Conservation (phyloP, 176 grass and related monocot species). For the Musa troglodytarum region DNA sequence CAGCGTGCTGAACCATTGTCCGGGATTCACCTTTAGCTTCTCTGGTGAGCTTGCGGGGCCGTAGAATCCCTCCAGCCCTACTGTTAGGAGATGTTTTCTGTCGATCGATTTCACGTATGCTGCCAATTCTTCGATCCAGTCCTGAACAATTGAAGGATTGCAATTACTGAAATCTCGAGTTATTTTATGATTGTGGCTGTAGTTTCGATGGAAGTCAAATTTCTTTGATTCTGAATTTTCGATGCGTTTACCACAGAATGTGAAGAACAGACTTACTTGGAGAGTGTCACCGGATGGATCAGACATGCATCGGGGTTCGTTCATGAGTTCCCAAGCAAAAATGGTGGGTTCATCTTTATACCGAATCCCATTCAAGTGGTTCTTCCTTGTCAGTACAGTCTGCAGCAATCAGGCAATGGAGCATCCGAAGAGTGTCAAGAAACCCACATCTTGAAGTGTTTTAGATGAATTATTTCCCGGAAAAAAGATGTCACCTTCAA, state of each 20-base stretch:
- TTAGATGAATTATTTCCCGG: no score
- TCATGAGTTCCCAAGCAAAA: constrained; percentile 94
- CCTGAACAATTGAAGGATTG: constrained; percentile 26
- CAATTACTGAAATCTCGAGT: background rate
- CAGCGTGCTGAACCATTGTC: constrained; percentile 53
- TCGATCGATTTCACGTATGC: constrained; percentile 69
- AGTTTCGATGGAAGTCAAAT: background rate
- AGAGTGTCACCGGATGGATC: constrained; percentile 79
- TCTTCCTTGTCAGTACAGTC: constrained; percentile 85
- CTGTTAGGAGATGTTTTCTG: constrained; percentile 62
- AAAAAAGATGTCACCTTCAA: constrained; percentile 38
- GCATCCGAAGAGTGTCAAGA: constrained; percentile 3
- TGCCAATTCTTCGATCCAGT: constrained; percentile 90
- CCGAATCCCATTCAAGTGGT: constrained; percentile 71
- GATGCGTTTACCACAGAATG: background rate
- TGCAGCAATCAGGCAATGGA: constrained; percentile 20
- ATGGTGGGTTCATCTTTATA: constrained; percentile 95
- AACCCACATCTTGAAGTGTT: background rate
- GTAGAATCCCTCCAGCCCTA: constrained; percentile 91
- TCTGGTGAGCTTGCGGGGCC: constrained; percentile 36
- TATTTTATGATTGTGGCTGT: background rate
- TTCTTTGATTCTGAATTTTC: background rate
- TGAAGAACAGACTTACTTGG: constrained; percentile 41
- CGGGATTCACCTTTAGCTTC: constrained; percentile 65
- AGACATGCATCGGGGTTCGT: constrained; percentile 77